Conservation (phyloP, 2,329 filamentous ascomycete genomes). For the Pezicula neosporulosa region DNA sequence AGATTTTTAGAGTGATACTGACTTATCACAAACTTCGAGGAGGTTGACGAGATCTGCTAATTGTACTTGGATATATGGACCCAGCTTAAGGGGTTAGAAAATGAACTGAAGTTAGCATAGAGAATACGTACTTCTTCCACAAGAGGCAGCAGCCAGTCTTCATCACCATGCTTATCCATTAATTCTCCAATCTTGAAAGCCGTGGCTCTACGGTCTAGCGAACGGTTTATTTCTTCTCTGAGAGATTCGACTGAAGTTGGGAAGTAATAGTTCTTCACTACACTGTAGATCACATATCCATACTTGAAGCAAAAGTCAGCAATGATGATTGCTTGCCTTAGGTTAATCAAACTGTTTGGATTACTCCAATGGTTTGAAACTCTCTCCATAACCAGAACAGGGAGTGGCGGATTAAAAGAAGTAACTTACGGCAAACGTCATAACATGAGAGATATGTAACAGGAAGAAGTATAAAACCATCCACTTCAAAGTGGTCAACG, state of each 20-base stretch:
- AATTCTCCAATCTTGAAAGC: constrained; percentile 30
- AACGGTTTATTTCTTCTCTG: constrained; percentile 24
- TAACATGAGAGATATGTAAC: constrained; percentile 17
- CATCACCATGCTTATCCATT: constrained; percentile 32
- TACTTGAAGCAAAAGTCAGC: constrained; percentile 8
- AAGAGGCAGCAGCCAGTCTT: constrained; percentile 28
- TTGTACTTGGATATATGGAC: constrained; percentile 32
- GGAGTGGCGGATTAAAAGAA: constrained; percentile 1
- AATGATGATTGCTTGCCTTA: not conserved
- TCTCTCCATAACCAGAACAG: constrained; percentile 1
- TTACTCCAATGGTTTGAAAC: not conserved
- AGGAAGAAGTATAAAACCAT: constrained; percentile 16
- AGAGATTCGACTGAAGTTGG: constrained; percentile 11
- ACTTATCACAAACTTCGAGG: constrained; percentile 30
- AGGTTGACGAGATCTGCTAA: constrained; percentile 30
- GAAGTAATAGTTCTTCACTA: constrained; percentile 16
- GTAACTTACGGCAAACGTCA: constrained; percentile 17
- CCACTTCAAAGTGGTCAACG: constrained; percentile 27
- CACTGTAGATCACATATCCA: constrained; percentile 15
- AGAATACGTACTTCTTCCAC: constrained; percentile 7
- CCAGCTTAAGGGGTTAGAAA: constrained; percentile 20
- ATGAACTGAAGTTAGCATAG: constrained; percentile 4
- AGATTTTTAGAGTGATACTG: not conserved
- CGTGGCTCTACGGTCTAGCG: constrained; percentile 26
- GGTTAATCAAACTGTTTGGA: too few species aligned